Conservation (phyloP, 2,329 filamentous ascomycete species). For the Emericellopsis atlantica region DNA sequence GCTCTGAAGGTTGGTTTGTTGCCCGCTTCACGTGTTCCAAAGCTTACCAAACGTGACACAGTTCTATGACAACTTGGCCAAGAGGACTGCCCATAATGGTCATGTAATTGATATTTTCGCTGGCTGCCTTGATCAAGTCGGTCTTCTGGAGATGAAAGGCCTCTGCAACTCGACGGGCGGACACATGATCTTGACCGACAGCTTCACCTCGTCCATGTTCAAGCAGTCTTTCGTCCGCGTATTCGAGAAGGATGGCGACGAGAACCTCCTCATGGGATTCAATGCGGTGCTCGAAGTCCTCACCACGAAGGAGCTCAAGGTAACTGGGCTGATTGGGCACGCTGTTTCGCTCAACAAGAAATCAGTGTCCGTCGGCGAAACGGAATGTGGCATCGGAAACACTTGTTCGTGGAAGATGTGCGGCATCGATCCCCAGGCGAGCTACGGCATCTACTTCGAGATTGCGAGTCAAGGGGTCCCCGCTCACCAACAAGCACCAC, state of each 20-base stretch:
- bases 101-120: constrained; percentile 98
- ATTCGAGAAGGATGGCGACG: constrained; percentile 92
- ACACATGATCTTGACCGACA: constrained; percentile 96
- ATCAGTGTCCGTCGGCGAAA: constrained; percentile 91
- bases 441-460: constrained; percentile 95
- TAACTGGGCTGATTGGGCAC: constrained; percentile 93
- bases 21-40: neutral
- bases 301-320: constrained; percentile 96
- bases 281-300: constrained; percentile 92
- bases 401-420: constrained; percentile 99
- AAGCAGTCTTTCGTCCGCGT: constrained; percentile 96
- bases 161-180: constrained; percentile 92
- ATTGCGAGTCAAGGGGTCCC: constrained; percentile 81
- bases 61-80: constrained; percentile 92
- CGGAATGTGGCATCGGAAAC: constrained; percentile 95
- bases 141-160: constrained; percentile 95
- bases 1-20: constrained; percentile 62
- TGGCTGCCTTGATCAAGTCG: constrained; percentile 93
- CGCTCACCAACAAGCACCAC: constrained; percentile 74
- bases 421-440: constrained; percentile 85
- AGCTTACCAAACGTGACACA: constrained; percentile 17
- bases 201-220: constrained; percentile 98
- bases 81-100: constrained; percentile 89
- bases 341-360: constrained; percentile 97
- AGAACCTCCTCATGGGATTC: constrained; percentile 95